Conservation (phyloP, 768 basidiomycete genomes). For the Mycena filopes region DNA sequence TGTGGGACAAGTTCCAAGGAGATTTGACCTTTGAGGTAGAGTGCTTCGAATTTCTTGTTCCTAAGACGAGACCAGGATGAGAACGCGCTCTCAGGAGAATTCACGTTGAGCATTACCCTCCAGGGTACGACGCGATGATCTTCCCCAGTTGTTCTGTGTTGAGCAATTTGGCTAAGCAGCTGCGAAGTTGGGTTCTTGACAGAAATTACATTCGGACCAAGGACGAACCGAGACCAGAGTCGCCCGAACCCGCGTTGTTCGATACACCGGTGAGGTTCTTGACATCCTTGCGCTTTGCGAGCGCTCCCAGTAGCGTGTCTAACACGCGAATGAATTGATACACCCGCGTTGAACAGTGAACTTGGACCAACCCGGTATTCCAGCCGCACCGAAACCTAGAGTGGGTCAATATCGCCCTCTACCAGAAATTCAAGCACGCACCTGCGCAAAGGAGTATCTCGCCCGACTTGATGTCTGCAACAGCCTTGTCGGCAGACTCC, state of each 20-base stretch:
- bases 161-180: conserved; percentile 71
- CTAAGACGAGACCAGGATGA: conserved; percentile 47
- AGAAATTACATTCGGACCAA: background rate
- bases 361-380: conserved; percentile 75
- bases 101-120: conserved; percentile 61
- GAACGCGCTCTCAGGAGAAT: background rate
- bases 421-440: conserved; percentile 47
- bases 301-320: conserved; percentile 87
- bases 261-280: conserved; percentile 82
- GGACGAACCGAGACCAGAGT: conserved; percentile 73
- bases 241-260: conserved; percentile 84
- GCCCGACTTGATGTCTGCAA: conserved; percentile 85
- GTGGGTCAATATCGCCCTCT: conserved; percentile 11
- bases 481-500: conserved; percentile 83
- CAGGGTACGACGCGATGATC: conserved; percentile 91
- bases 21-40: conserved; percentile 84
- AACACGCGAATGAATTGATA: conserved; percentile 5
- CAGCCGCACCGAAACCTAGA: conserved; percentile 89
- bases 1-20: conserved; percentile 92
- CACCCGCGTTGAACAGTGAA: background rate
- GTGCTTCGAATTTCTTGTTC: conserved; percentile 86
- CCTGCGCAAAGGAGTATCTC: conserved; percentile 85
- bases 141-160: conserved; percentile 81
- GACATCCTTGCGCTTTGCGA: conserved; percentile 81
- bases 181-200: conserved; percentile 11